Percentiles rank a stretch among this genome's conserved stretches.
Conservation (phyloP, 2,329 filamentous ascomycete species). For the Fusarium sp. region DNA sequence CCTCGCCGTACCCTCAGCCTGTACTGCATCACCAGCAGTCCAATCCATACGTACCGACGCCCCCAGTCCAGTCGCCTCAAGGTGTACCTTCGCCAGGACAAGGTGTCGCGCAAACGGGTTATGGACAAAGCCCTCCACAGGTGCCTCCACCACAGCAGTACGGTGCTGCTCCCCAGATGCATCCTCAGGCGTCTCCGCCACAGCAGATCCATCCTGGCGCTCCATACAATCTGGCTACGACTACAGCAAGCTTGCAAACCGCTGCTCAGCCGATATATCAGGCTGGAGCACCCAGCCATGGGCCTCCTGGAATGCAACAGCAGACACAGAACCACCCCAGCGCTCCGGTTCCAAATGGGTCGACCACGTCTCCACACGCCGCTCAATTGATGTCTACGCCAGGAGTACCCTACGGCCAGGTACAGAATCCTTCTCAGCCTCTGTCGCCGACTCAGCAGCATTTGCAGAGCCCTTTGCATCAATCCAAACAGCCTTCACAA, state of each 20-base stretch:
- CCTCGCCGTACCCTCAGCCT: constrained; percentile 9
- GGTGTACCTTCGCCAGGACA: not conserved
- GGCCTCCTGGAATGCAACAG: not conserved
- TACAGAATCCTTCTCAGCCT: not conserved
- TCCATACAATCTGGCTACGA: not conserved
- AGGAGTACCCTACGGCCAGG: accelerated
- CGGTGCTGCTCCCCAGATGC: not conserved
- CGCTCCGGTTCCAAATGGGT: not conserved
- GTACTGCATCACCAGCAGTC: constrained; percentile 9
- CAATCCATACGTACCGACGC: not conserved
- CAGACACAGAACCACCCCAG: constrained; percentile 4
- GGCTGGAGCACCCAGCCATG: not conserved
- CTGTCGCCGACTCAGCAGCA: not conserved
- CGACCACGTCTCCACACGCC: not conserved
- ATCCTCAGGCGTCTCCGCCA: not conserved
- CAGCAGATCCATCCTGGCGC: not conserved
- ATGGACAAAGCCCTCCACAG: not conserved
- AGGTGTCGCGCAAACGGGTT: not conserved
- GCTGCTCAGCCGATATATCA: not conserved
- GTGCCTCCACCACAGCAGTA: not conserved
- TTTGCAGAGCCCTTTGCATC: not conserved
- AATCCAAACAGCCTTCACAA: not conserved
- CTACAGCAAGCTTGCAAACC: not conserved
- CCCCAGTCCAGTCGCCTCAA: accelerated
- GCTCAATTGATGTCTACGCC: not conserved